Percentiles rank a stretch among this genome's conserved stretches.
Conservation (phyloP, 495 filamentous ascomycete species). For the Aspergillus nidulans region DNA sequence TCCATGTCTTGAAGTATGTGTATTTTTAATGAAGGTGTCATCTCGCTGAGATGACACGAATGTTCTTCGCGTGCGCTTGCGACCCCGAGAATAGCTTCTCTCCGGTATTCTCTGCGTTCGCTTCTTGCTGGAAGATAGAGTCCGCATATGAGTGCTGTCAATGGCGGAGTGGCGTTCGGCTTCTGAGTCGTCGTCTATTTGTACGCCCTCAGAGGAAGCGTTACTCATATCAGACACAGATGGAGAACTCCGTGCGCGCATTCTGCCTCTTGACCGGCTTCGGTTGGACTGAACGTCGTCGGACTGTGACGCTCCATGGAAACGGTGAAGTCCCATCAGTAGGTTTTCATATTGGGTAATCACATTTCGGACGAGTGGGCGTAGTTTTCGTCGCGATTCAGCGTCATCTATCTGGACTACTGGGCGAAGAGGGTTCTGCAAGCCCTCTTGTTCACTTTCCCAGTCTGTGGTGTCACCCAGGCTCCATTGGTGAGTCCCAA, state of each 20-base stretch:
- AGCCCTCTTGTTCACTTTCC: conserved; percentile 13
- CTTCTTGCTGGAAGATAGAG: neutral
- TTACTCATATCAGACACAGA: neutral
- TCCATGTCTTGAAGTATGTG: neutral
- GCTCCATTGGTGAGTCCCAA: neutral
- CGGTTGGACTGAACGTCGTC: conserved; percentile 15
- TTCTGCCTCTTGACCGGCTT: conserved; percentile 29
- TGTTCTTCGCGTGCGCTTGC: neutral
- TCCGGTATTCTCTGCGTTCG: neutral
- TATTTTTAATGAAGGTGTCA: neutral
- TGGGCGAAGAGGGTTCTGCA: conserved; percentile 28
- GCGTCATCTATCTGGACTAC: conserved; percentile 60
- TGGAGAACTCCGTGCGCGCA: conserved; percentile 18
- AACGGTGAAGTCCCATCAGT: conserved; percentile 61
- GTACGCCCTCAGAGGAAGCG: neutral
- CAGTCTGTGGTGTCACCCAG: conserved; percentile 3
- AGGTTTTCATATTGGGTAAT: conserved; percentile 62
- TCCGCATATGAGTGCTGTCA: neutral
- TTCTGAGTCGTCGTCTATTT: neutral
- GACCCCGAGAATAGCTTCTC: conserved; percentile 1
- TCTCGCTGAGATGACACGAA: neutral
- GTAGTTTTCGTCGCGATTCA: conserved; percentile 52
- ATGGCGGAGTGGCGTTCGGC: neutral
- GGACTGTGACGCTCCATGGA: conserved; percentile 42
- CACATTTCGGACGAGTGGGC: conserved; percentile 60